Evolutionary conservation across 352 stramenopile species (phyloP).

Genomic region (Globisporangium yorkense): DNA sequence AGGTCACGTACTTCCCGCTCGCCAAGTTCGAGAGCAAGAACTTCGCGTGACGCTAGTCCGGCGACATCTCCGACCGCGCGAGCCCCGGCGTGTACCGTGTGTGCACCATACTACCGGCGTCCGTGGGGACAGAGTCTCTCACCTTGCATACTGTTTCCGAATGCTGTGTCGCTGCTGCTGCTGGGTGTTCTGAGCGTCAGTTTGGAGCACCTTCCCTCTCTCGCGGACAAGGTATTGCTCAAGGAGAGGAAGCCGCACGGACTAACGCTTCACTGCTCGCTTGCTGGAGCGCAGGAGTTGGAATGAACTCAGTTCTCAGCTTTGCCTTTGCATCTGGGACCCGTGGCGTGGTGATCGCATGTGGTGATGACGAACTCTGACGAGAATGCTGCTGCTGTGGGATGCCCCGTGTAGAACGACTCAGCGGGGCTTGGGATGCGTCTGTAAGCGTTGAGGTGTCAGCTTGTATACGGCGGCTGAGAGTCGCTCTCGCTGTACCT

Average conservation of each 20-base stretch:
- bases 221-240: too few species aligned
- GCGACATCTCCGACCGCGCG: neutral
- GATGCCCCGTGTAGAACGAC: conserved; percentile 14
- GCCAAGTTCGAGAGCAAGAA: conserved; percentile 68
- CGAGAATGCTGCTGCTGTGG: conserved; percentile 11
- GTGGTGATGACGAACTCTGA: neutral
- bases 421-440: neutral
- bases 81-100: neutral
- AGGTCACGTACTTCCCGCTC: conserved; percentile 71
- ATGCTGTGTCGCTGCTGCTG: too few species aligned
- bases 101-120: too few species aligned
- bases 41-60: conserved; percentile 26
- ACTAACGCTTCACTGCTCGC: conserved; percentile 21
- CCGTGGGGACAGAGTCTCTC: too few species aligned
- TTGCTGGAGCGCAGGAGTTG: conserved; percentile 20
- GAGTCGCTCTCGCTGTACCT: neutral
- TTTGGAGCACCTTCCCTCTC: too few species aligned
- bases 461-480: neutral
- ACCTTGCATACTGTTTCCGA: neutral
- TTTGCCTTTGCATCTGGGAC: neutral
- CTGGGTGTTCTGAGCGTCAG: too few species aligned
- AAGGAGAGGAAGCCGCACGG: conserved; percentile 1
- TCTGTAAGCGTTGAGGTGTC: too few species aligned
- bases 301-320: conserved; percentile 19
- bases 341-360: too few species aligned